Percentiles rank a stretch among this genome's conserved stretches.
phyloP scores from a whole-genome alignment of 805 yeast species.

The Candida ortonii region DNA sequence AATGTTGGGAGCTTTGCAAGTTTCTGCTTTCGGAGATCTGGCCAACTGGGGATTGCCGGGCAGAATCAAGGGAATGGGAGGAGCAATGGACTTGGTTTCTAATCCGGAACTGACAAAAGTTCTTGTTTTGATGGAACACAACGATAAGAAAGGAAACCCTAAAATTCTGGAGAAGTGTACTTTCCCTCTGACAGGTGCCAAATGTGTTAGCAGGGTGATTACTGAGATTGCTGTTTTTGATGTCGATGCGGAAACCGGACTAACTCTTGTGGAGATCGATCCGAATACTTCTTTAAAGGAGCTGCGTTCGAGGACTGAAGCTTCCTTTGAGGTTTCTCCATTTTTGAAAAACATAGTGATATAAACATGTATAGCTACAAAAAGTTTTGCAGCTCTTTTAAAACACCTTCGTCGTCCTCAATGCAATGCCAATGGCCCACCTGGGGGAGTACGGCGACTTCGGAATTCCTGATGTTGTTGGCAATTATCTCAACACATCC shows the following conservation, averaged over 20 bases:
- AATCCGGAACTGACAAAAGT: slow-evolving; percentile 44
- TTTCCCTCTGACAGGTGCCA: slow-evolving; percentile 48
- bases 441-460: slow-evolving; percentile 5
- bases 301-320: slow-evolving; percentile 35
- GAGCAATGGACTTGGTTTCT: slow-evolving; percentile 52
- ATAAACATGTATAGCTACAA: slow-evolving; percentile 3
- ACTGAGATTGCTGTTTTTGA: slow-evolving; percentile 50
- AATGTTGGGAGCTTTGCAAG: slow-evolving; percentile 49
- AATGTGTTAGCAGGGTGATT: slow-evolving; percentile 44
- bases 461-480: slow-evolving; percentile 1
- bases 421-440: slow-evolving; percentile 20
- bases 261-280: slow-evolving; percentile 42
- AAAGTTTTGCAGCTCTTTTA: slow-evolving; percentile 6
- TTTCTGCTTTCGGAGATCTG: slow-evolving; percentile 44
- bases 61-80: slow-evolving; percentile 51
- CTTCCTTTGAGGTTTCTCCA: slow-evolving; percentile 36
- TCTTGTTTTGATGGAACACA: slow-evolving; percentile 47
- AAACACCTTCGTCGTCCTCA: slow-evolving; percentile 13
- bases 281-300: slow-evolving; percentile 30
- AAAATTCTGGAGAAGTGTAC: slow-evolving; percentile 43
- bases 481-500: slow-evolving; percentile 13
- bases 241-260: slow-evolving; percentile 36
- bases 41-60: slow-evolving; percentile 56
- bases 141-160: slow-evolving; percentile 44
- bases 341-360: slow-evolving; percentile 19